phyloP scores from a whole-genome alignment of 2,329 filamentous ascomycete species.

The Aspergillus uvarum region DNA sequence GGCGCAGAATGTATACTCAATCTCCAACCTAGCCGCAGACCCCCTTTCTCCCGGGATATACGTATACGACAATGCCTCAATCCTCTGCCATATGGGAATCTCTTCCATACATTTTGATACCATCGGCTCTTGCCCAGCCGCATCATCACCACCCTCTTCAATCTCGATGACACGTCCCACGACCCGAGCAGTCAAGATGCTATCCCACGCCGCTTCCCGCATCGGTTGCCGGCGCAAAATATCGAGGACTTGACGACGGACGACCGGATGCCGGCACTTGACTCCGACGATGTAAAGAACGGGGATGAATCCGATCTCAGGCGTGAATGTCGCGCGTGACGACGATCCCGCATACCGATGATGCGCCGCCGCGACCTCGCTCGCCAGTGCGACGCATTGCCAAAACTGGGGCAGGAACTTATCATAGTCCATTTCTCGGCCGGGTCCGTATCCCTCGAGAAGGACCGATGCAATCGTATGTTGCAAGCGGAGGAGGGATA shows the following conservation, averaged over 20 bases:
- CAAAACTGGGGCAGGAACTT: slow-evolving; percentile 17
- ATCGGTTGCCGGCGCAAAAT: slow-evolving; percentile 19
- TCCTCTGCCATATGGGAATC: slow-evolving; percentile 29
- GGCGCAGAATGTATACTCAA: slow-evolving; percentile 34
- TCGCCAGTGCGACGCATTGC: slow-evolving; percentile 14
- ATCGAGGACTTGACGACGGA: slow-evolving; percentile 33
- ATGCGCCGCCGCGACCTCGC: slow-evolving; percentile 11
- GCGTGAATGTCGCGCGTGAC: slow-evolving; percentile 32
- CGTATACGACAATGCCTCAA: slow-evolving; percentile 31
- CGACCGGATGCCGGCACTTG: slow-evolving; percentile 37
- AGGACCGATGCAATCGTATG: slow-evolving; percentile 30
- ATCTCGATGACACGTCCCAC: slow-evolving; percentile 39
- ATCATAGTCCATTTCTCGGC: slow-evolving; percentile 20
- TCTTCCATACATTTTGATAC: slow-evolving; percentile 26
- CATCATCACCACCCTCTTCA: slow-evolving; percentile 28
- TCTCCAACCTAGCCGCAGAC: slow-evolving; percentile 25
- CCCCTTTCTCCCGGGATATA: slow-evolving; percentile 11
- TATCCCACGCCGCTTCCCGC: slow-evolving; percentile 40
- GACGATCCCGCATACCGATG: slow-evolving; percentile 20
- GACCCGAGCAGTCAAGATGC: slow-evolving; percentile 28
- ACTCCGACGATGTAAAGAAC: slow-evolving; percentile 37
- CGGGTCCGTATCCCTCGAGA: slow-evolving; percentile 24
- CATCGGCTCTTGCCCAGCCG: slow-evolving; percentile 9
- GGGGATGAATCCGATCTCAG: slow-evolving; percentile 35
- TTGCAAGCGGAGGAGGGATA: slow-evolving; percentile 34